Evolutionary conservation across 306 rosid genomes (phyloP), one percentile per base, ranked within the genome.

Genomic region (Ochetophila trinervis): DNA sequence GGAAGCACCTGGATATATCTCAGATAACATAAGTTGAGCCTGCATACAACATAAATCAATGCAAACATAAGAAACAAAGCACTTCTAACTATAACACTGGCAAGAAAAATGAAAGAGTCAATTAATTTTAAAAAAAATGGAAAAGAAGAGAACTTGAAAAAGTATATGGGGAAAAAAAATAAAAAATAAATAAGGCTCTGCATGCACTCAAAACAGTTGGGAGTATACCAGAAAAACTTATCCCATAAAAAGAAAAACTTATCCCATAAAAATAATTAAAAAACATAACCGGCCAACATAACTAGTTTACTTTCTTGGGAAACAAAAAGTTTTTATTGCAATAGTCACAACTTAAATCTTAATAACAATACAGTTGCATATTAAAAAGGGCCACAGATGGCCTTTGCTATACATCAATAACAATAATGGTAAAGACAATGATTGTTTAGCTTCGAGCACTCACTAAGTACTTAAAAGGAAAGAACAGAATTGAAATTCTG

Each of bases 1-100:
- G 73, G 95, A 69, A 62, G 86, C 95, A 71, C 98, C 98, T 16
- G 96, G 95, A 80, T 92, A 92, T 76, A 92, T 92, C 86, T 89
- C 96, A 56, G 98, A 87, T 72, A 92, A 76, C 89, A 89, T 84
- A 75, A 82, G 75, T 79, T 85, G 95, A 50, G 98, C 98, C 97
- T 92, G 79, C 71, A 73, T 23, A 70, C 24, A 61, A 61, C 13
- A 71, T 61, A 44, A 75, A 75, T 62, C 61, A 77, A 42, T 40
- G 20, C 34, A 37, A 53, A 55, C 32, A 30, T 53, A 21, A 56
- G 36, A 56, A 18, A 23, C 48, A 50, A 34, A 51, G 67, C 59
- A 75, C 53, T 53, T 55, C 21, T 49, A 47, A 76, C 17, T 20
- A 60, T 51, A 53, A 40, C 35, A 23, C 48, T 71, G 19, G 21